A percentile compares a stretch with the other conserved stretches of the same genome.
Evolutionary conservation across 176 grass and related monocot genomes (phyloP).

Genomic region (Zizania latifolia): DNA sequence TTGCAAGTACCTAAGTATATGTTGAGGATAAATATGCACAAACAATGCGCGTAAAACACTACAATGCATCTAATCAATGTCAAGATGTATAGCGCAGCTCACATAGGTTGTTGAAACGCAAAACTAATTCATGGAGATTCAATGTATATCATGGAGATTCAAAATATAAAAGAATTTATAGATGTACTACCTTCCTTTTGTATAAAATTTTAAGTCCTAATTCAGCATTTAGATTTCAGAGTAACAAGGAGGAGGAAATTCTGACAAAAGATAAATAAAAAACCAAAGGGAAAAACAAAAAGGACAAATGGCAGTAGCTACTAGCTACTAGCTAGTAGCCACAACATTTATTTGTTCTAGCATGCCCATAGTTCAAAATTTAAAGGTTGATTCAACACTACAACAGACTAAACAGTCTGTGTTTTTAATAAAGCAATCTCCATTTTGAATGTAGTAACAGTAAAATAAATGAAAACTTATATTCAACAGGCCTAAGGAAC

Average conservation of each 20-base stretch:
- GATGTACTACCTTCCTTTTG: neutral
- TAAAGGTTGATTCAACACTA: neutral
- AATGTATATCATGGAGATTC: neutral
- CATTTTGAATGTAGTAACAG: neutral
- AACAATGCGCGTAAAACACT: neutral
- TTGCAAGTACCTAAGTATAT: neutral
- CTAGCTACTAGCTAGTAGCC: too few relatives aligned
- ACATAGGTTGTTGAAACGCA: neutral
- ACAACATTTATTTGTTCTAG: neutral
- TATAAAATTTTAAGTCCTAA: neutral
- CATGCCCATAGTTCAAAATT: neutral
- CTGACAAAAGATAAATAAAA: neutral
- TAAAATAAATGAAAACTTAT: neutral
- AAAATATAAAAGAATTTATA: neutral
- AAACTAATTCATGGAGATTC: neutral
- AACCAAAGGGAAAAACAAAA: neutral
- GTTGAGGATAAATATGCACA: neutral
- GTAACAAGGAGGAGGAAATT: neutral
- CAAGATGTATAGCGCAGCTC: neutral
- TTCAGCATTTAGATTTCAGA: neutral
- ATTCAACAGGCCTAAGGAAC: neutral
- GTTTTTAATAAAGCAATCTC: neutral
- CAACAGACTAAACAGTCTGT: neutral
- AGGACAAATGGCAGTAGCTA: neutral
- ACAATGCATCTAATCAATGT: neutral